Conservation (phyloP, 768 basidiomycete species). For the Jaapia argillacea region DNA sequence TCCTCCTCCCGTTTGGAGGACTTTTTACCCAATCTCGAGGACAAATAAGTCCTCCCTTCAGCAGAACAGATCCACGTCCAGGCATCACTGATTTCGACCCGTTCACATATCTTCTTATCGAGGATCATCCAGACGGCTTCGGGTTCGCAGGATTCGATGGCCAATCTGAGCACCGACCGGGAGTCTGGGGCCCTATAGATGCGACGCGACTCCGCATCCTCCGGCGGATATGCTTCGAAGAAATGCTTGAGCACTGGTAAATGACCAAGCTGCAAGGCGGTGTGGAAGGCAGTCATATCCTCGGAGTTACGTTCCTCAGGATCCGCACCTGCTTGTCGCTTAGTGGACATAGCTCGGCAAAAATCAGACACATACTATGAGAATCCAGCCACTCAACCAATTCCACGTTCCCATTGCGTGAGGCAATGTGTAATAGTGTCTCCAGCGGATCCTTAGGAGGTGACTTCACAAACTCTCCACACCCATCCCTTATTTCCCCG, state of each 20-base stretch:
- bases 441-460: constrained; percentile 46
- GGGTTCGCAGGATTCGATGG: constrained; percentile 51
- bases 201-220: constrained; percentile 34
- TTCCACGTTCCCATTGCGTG: constrained; percentile 40
- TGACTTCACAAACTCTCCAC: constrained; percentile 37
- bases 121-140: constrained; percentile 57
- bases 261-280: constrained; percentile 46
- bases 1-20: constrained; percentile 1
- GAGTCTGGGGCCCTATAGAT: constrained; percentile 38
- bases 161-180: constrained; percentile 41
- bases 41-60: constrained; percentile 17
- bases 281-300: constrained; percentile 56
- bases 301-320: constrained; percentile 55
- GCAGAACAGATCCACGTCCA: constrained; percentile 39
- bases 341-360: constrained; percentile 7
- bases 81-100: constrained; percentile 37
- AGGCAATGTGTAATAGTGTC: constrained; percentile 63
- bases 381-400: constrained; percentile 62
- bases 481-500: constrained; percentile 52
- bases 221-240: constrained; percentile 49
- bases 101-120: constrained; percentile 40
- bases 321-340: constrained; percentile 46
- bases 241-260: constrained; percentile 46
- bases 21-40: no score
- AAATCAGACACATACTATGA: constrained; percentile 40